Percentiles rank a stretch among this genome's conserved stretches.
phyloP scores from a whole-genome alignment of 139 green algal genomes.

The Chlamydomonas applanata region DNA sequence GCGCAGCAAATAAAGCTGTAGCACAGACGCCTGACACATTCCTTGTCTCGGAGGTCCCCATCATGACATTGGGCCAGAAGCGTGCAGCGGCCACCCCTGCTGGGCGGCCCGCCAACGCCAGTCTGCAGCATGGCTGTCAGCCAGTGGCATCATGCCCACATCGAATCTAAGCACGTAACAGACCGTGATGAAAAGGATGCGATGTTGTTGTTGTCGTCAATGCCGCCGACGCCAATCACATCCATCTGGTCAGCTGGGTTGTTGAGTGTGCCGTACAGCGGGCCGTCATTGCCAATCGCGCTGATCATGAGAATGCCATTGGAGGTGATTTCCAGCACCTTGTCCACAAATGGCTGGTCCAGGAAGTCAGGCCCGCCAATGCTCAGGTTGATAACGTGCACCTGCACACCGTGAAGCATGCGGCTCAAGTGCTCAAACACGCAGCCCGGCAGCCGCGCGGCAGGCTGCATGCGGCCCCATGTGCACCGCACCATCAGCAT shows the following conservation, averaged over 20 bases:
- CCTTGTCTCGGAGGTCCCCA: too few species aligned
- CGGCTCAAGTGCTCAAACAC: neutral
- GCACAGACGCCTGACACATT: too few species aligned
- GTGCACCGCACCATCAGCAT: too few species aligned
- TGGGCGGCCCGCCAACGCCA: too few species aligned
- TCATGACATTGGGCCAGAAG: too few species aligned
- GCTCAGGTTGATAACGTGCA: slow-evolving; percentile 96
- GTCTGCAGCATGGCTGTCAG: too few species aligned
- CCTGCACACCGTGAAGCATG: slow-evolving; percentile 36
- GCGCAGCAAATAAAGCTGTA: too few species aligned
- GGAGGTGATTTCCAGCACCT: slow-evolving; percentile 90
- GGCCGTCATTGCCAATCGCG: slow-evolving; percentile 96
- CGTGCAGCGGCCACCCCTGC: too few species aligned
- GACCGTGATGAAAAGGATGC: slow-evolving; percentile 86
- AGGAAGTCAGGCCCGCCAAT: slow-evolving; percentile 98
- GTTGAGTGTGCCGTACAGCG: slow-evolving; percentile 97
- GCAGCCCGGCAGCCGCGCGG: too few species aligned
- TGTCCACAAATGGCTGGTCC: slow-evolving; percentile 98
- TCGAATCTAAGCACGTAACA: neutral
- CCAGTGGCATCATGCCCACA: too few species aligned
- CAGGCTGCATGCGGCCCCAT: too few species aligned
- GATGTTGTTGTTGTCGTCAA: slow-evolving; percentile 86
- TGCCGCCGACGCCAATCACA: slow-evolving; percentile 96
- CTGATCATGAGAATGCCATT: slow-evolving; percentile 92
- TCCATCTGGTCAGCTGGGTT: slow-evolving; percentile 97